Evolutionary conservation across 257 asterid species (phyloP).

Genomic region (Plectranthus barbatus): DNA sequence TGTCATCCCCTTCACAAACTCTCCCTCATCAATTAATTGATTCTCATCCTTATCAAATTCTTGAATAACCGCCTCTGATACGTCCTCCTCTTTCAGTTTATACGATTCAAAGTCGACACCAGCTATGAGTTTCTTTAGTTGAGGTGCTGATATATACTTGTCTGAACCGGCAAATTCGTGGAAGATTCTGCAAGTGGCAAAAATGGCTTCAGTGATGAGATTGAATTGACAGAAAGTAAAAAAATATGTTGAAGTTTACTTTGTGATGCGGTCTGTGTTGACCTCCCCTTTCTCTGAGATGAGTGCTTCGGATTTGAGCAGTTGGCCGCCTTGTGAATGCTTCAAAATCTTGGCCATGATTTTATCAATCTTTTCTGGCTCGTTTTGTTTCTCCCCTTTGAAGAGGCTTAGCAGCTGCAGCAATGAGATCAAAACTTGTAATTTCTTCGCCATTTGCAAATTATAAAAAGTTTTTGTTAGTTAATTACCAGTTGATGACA

Average conservation of each 20-base stretch:
- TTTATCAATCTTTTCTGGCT: conserved; percentile 23
- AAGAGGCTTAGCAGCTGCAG: conserved; percentile 24
- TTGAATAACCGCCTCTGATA: no score
- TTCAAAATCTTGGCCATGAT: no score
- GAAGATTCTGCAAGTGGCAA: conserved; percentile 32
- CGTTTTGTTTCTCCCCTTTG: conserved; percentile 27
- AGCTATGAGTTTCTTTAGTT: no score
- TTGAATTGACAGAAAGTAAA: neutral
- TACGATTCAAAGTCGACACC: no score
- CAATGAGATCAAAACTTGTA: neutral
- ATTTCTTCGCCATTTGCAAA: neutral
- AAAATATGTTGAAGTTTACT: conserved; percentile 3
- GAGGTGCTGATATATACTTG: conserved; percentile 24
- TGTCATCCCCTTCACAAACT: no score
- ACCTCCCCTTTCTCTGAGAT: conserved; percentile 39
- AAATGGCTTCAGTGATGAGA: neutral
- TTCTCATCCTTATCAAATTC: no score
- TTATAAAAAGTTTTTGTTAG: no score
- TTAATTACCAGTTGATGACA: conserved; percentile 32
- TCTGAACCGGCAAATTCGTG: conserved; percentile 18
- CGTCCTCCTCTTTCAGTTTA: no score
- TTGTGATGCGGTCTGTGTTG: conserved; percentile 24
- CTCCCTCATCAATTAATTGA: no score
- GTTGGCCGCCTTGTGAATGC: conserved; percentile 28
- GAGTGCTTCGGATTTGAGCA: conserved; percentile 31